Evolutionary conservation across 176 grass and related monocot species (phyloP).

Genomic region (Cocos nucifera): DNA sequence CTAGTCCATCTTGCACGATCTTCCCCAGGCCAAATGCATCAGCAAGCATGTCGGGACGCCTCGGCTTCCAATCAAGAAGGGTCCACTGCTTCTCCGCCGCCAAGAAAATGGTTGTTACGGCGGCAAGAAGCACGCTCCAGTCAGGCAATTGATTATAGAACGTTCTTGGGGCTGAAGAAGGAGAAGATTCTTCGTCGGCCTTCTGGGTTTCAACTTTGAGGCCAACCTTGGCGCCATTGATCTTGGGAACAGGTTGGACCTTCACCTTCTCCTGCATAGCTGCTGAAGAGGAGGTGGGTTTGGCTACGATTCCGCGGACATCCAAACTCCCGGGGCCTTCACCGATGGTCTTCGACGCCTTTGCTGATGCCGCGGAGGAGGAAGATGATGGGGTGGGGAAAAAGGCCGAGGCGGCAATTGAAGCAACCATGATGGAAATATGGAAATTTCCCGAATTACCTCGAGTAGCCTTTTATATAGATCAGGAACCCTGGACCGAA

Average conservation of each 20-base stretch:
- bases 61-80: slow-evolving; percentile 83
- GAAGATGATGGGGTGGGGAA: slow-evolving; percentile 35
- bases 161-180: slow-evolving; percentile 36
- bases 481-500: too few relatives aligned
- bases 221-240: slow-evolving; percentile 41
- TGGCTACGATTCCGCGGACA: slow-evolving; percentile 39
- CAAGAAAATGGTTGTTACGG: slow-evolving; percentile 84
- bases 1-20: slow-evolving; percentile 61
- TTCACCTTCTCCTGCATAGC: slow-evolving; percentile 43
- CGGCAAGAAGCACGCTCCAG: slow-evolving; percentile 88
- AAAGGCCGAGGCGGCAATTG: slow-evolving; percentile 60
- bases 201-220: slow-evolving; percentile 31
- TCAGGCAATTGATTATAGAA: slow-evolving; percentile 95
- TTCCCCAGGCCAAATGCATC: slow-evolving; percentile 72
- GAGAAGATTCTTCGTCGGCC: slow-evolving; percentile 13
- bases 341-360: slow-evolving; percentile 15
- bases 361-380: slow-evolving; percentile 6
- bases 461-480: too few relatives aligned
- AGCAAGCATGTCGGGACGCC: slow-evolving; percentile 76
- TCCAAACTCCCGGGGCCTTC: slow-evolving; percentile 38
- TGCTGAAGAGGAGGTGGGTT: slow-evolving; percentile 24
- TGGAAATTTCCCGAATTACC: too few relatives aligned
- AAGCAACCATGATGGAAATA: slow-evolving; percentile 41
- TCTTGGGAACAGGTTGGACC: slow-evolving; percentile 58
- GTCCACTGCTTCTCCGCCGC: slow-evolving; percentile 93